phyloP scores from a whole-genome alignment of 2,329 filamentous ascomycete species.

The Xylaria sp. region DNA sequence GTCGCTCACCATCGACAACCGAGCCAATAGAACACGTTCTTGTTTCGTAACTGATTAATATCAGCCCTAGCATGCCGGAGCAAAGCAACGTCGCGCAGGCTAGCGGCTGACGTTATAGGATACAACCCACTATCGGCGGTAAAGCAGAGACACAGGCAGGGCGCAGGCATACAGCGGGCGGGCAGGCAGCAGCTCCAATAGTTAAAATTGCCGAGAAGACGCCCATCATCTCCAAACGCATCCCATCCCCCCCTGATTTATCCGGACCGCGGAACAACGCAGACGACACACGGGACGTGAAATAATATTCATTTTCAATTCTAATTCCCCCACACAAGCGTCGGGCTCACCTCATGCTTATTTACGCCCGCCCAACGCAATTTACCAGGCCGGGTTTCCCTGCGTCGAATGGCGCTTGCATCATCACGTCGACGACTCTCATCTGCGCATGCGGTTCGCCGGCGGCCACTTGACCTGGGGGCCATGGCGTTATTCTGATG shows the following conservation, averaged over 20 bases:
- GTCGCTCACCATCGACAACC: neutral
- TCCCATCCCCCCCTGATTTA: slow-evolving; percentile 5
- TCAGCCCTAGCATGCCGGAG: slow-evolving; percentile 10
- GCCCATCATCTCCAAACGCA: slow-evolving; percentile 17
- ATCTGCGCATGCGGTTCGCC: slow-evolving; percentile 3
- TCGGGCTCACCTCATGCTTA: slow-evolving; percentile 24
- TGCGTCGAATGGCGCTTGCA: neutral
- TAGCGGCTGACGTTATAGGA: slow-evolving; percentile 22
- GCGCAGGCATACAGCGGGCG: neutral
- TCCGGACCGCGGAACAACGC: slow-evolving; percentile 11
- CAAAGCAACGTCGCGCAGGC: slow-evolving; percentile 15
- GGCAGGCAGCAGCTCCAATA: neutral
- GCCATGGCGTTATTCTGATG: slow-evolving; percentile 25
- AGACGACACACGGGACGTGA: slow-evolving; percentile 1
- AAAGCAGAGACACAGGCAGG: neutral
- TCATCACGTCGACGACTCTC: neutral
- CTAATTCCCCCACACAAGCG: neutral
- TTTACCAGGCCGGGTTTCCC: neutral
- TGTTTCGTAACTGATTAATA: slow-evolving; percentile 1
- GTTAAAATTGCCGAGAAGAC: slow-evolving; percentile 19
- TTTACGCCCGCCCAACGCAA: neutral
- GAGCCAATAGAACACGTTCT: neutral
- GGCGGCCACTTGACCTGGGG: neutral
- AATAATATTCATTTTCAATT: neutral
- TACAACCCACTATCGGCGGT: slow-evolving; percentile 23